phyloP scores from a whole-genome alignment of 2,329 filamentous ascomycete species.

The Epicoccum nigrum region DNA sequence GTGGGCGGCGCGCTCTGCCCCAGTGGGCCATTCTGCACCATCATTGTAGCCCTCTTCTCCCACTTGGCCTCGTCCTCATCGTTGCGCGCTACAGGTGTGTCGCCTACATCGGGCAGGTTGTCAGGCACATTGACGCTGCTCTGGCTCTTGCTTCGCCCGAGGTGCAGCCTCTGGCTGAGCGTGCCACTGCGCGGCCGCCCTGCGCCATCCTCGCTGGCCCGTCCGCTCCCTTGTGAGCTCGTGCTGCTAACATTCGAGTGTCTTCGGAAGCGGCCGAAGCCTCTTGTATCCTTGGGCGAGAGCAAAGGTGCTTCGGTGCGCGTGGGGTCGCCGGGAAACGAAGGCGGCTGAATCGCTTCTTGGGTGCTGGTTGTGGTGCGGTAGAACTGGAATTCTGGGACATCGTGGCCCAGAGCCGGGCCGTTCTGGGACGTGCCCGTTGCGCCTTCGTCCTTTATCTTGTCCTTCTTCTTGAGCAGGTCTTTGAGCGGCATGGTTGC shows the following conservation, averaged over 20 bases:
- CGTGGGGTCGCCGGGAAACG: slow-evolving; percentile 53
- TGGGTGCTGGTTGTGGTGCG: slow-evolving; percentile 81
- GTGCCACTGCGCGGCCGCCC: slow-evolving; percentile 7
- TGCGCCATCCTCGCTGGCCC: slow-evolving; percentile 9
- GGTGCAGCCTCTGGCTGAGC: slow-evolving; percentile 66
- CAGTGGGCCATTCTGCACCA: slow-evolving; percentile 68
- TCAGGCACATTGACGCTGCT: slow-evolving; percentile 77
- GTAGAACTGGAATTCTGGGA: slow-evolving; percentile 77
- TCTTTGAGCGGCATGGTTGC: slow-evolving; percentile 64
- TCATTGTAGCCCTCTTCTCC: slow-evolving; percentile 91
- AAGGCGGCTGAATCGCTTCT: slow-evolving; percentile 77
- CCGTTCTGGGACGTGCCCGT: slow-evolving; percentile 27
- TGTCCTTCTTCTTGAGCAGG: slow-evolving; percentile 67
- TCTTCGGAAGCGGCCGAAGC: slow-evolving; percentile 42
- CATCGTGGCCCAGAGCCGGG: slow-evolving; percentile 37
- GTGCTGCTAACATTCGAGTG: slow-evolving; percentile 41
- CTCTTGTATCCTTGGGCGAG: slow-evolving; percentile 33
- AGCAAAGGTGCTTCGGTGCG: slow-evolving; percentile 36
- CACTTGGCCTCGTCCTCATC: slow-evolving; percentile 68
- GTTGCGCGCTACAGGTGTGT: slow-evolving; percentile 49
- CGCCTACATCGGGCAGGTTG: slow-evolving; percentile 77
- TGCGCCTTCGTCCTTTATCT: slow-evolving; percentile 57
- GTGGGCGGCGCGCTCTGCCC: slow-evolving; percentile 45
- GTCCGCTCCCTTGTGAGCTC: slow-evolving; percentile 9
- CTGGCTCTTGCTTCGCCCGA: slow-evolving; percentile 60